Base-by-base conservation (phyloP, 164 flowering plant species). In the Saururus chinensis region DNA sequence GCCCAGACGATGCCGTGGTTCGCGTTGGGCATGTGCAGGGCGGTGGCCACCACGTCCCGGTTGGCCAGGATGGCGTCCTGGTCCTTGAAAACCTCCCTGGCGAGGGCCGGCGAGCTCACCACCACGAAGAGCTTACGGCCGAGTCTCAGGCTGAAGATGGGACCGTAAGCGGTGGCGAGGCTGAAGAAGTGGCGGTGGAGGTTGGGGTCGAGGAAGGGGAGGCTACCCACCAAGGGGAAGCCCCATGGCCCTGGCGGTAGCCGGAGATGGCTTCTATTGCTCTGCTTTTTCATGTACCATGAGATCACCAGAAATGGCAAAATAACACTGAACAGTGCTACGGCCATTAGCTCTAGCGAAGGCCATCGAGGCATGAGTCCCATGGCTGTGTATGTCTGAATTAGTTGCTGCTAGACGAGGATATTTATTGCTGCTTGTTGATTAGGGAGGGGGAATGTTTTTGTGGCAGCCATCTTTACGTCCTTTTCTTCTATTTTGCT, bases 181-280 rank as follows among this genome's bases (percentile, higher is more conserved):
- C 51, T 9, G 37, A 71, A 62, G 10, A 74, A 70, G 56, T 35
- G 54, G 13, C 16, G 40, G 21, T 72, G 71, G 55, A 75, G 71
- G n/a, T 81, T 67, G 1, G 79, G 77, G 21, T 76, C 70, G 1
- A 79, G 73, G 45, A 70, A 81, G 0, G 66, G 79, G 51, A 81
- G 78, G 73, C 75, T 63, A 0, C 88, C 88, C 0, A 81, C 55
- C 19, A 83, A 9, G 20, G 88, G 88, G 22, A 80, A 51, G 22
- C 78, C 78, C 19, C 55, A 56, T 0, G 88, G 85, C 30, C 88
- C 82, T 0, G 85, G 88, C 0, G 82, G 82, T 24, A 74, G 22
- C 21, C 64, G 37, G 37, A 30, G 37, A 13, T 19, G 17, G 26
- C 53, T 21, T 49, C 21, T 20, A n/a, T 53, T 20, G 9, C 21